These are phyloP conservation scores for Gaultheria prostrata DNA, from an alignment of 148 eudicot genomes.

Conservation along the genomic window DNA sequence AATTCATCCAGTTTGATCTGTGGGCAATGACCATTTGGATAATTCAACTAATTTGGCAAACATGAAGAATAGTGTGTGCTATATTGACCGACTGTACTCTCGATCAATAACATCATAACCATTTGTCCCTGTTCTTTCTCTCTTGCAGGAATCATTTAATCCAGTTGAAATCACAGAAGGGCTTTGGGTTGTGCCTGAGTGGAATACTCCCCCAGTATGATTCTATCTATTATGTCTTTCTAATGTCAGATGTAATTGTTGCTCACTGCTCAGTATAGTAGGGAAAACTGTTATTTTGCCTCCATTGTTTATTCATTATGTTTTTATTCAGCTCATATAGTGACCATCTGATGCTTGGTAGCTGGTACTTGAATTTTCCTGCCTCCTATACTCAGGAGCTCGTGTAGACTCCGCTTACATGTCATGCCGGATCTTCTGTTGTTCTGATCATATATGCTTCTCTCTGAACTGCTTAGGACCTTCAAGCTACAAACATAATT, in stretches of 20 bases:
- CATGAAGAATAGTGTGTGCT: not conserved
- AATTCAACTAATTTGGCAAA: not conserved
- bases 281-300: not conserved
- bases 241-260: not conserved
- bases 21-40: not conserved
- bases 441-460: not conserved
- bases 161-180: constrained; percentile 81
- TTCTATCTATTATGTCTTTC: constrained; percentile 18
- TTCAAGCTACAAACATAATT: constrained; percentile 65
- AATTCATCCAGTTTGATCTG: not conserved
- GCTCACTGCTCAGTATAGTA: constrained; percentile 6
- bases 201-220: constrained; percentile 83
- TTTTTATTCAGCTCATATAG: not conserved
- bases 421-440: constrained; percentile 3
- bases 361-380: constrained; percentile 9
- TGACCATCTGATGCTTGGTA: not conserved
- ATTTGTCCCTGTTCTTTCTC: not conserved
- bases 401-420: not conserved
- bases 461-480: constrained; percentile 51
- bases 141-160: constrained; percentile 78
- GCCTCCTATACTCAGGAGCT: not conserved
- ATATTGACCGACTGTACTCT: not conserved
- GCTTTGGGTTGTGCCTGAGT: constrained; percentile 96
- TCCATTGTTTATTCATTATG: not conserved
- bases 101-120: not conserved